Evolutionary conservation across 495 filamentous ascomycete species (phyloP).

Genomic region (Penicillium tannophilum): DNA sequence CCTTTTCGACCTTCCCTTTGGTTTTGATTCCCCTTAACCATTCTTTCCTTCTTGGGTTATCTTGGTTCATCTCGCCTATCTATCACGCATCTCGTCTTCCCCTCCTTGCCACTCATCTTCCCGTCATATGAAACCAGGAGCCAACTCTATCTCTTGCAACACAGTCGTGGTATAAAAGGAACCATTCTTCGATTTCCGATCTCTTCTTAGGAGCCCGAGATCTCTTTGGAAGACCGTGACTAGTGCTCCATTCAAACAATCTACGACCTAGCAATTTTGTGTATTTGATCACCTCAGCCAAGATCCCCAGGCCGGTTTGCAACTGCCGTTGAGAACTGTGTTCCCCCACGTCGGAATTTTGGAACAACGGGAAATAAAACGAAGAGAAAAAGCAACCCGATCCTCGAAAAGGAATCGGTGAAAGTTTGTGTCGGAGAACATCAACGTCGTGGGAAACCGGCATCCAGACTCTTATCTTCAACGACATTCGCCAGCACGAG

Average conservation of each 20-base stretch:
- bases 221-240: conserved; percentile 26
- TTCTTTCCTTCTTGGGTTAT: conserved; percentile 6
- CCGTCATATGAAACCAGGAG: conserved; percentile 3
- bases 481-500: not conserved
- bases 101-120: conserved; percentile 5
- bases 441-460: not conserved
- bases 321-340: conserved; percentile 36
- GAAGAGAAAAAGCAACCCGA: not conserved
- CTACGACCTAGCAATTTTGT: conserved; percentile 14
- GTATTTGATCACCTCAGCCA: conserved; percentile 20
- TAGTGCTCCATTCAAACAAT: conserved; percentile 5
- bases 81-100: conserved; percentile 16
- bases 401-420: not conserved
- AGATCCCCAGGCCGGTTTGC: conserved; percentile 32
- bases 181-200: not conserved
- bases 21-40: not conserved
- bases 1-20: conserved; percentile 7
- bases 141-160: conserved; percentile 2
- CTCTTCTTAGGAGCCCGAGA: conserved; percentile 3
- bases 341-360: conserved; percentile 24
- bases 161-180: not conserved
- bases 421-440: not conserved
- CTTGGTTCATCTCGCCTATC: conserved; percentile 8
- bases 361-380: conserved; percentile 7
- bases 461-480: conserved; percentile 1